A percentile compares a stretch with the other conserved stretches of the same genome.
phyloP scores from a whole-genome alignment of 805 yeast genomes.

The Diddensiella transvaalensis region DNA sequence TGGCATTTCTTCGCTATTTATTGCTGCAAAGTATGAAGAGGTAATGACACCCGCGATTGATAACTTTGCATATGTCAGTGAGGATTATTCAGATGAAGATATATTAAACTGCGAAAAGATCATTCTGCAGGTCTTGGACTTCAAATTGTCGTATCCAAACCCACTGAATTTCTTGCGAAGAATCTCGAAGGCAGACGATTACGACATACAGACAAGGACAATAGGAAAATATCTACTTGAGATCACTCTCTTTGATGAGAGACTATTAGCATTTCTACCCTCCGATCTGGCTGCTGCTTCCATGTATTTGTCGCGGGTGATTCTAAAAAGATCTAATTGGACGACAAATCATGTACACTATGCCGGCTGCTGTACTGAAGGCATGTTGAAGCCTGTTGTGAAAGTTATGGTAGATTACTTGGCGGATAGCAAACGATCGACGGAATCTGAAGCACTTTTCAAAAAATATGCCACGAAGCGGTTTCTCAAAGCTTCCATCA shows the following conservation, averaged over 20 bases:
- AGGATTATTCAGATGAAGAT: constrained; percentile 76
- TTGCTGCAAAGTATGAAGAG: constrained; percentile 93
- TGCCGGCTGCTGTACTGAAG: constrained; percentile 81
- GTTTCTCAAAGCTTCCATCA: constrained; percentile 60
- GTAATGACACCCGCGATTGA: constrained; percentile 82
- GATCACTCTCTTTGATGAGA: constrained; percentile 69
- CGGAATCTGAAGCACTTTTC: constrained; percentile 68
- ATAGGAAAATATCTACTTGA: constrained; percentile 82
- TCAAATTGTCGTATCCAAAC: constrained; percentile 78
- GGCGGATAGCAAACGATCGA: constrained; percentile 41
- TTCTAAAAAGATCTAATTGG: constrained; percentile 70
- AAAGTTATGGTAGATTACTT: constrained; percentile 70
- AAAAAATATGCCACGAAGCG: constrained; percentile 87
- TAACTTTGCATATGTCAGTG: constrained; percentile 84
- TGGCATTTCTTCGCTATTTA: constrained; percentile 80
- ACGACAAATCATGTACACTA: constrained; percentile 83
- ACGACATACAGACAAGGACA: constrained; percentile 78
- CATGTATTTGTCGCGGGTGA: constrained; percentile 75
- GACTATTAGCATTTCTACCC: constrained; percentile 69
- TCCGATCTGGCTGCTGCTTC: constrained; percentile 83
- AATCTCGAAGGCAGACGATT: constrained; percentile 86
- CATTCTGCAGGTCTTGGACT: constrained; percentile 66
- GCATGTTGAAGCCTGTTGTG: constrained; percentile 67
- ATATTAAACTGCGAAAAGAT: constrained; percentile 79
- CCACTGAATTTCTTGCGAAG: constrained; percentile 88